A percentile compares a stretch with the other conserved stretches of the same genome.
Evolutionary conservation across 2,329 filamentous ascomycete species (phyloP).

Genomic region (Sarocladiaceae sp.): DNA sequence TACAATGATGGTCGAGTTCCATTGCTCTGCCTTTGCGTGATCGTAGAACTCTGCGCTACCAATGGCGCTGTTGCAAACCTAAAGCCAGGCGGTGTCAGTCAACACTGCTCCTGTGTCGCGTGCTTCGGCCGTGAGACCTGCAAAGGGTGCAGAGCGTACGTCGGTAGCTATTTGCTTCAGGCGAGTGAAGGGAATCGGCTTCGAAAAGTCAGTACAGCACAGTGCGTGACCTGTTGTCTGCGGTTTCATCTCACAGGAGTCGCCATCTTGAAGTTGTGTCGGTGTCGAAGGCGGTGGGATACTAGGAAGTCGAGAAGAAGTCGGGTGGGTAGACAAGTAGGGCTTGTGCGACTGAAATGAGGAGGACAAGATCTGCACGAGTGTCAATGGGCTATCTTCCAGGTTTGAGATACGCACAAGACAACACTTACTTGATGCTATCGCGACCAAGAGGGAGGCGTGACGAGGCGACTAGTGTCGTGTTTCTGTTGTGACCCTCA

Average conservation of each 20-base stretch:
- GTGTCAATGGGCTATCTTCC: background rate
- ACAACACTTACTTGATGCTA: conserved; percentile 7
- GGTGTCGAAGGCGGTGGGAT: background rate
- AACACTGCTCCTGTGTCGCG: background rate
- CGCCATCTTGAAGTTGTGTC: conserved; percentile 26
- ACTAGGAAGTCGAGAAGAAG: background rate
- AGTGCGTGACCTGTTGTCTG: background rate
- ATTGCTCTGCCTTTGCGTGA: conserved; percentile 74
- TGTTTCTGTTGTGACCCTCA: conserved; percentile 7
- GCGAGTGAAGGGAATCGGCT: conserved; percentile 71
- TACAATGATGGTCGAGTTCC: conserved; percentile 94
- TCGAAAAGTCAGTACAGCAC: conserved; percentile 17
- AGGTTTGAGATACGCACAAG: too few relatives aligned
- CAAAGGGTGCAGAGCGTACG: conserved; percentile 43
- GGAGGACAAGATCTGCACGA: too few relatives aligned
- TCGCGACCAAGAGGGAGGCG: conserved; percentile 2
- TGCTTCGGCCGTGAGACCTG: background rate
- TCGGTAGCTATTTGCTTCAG: conserved; percentile 82
- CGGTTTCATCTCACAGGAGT: conserved; percentile 25
- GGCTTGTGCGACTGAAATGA: background rate
- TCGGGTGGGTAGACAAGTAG: background rate
- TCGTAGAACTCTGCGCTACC: conserved; percentile 74
- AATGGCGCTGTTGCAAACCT: conserved; percentile 82
- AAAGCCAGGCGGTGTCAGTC: conserved; percentile 14
- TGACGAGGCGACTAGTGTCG: conserved; percentile 5